These are phyloP conservation scores for Malassezia restricta DNA, from an alignment of 1,284 basidiomycete species.

Conservation along the genomic window DNA sequence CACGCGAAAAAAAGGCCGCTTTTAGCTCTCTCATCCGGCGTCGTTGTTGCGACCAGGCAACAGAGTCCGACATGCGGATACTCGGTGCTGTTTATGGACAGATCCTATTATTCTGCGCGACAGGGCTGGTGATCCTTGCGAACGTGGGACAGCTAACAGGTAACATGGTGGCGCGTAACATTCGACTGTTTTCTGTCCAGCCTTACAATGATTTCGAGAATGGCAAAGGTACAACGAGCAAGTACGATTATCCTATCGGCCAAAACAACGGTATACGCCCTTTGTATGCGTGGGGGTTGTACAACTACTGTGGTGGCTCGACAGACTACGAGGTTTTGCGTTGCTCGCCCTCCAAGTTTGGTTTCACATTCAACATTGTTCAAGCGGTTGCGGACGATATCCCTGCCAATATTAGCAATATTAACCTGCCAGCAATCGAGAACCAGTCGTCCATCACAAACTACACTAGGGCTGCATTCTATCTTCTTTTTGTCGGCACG, in stretches of 20 bases:
- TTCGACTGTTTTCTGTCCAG: conserved; percentile 15
- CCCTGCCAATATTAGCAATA: neutral
- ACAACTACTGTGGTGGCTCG: conserved; percentile 14
- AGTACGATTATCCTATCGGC: neutral
- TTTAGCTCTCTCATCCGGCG: too few species aligned
- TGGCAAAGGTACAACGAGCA: neutral
- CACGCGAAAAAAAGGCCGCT: too few species aligned
- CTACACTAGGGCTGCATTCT: conserved; percentile 25
- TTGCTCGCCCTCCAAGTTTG: neutral
- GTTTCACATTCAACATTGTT: neutral
- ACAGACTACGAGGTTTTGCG: neutral
- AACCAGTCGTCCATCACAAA: neutral
- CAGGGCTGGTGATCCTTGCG: conserved; percentile 32
- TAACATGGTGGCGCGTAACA: conserved; percentile 42
- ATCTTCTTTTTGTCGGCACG: conserved; percentile 39
- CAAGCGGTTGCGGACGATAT: neutral
- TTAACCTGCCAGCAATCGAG: neutral
- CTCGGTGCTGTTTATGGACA: conserved; percentile 8
- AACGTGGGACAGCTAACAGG: conserved; percentile 39
- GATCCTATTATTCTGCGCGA: conserved; percentile 39
- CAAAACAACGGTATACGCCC: conserved; percentile 1
- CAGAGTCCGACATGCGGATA: neutral
- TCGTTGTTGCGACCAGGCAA: too few species aligned
- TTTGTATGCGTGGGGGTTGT: conserved; percentile 16
- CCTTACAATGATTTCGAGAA: neutral